phyloP scores from a whole-genome alignment of 2,329 filamentous ascomycete genomes.

The Leptodontidium sp. region DNA sequence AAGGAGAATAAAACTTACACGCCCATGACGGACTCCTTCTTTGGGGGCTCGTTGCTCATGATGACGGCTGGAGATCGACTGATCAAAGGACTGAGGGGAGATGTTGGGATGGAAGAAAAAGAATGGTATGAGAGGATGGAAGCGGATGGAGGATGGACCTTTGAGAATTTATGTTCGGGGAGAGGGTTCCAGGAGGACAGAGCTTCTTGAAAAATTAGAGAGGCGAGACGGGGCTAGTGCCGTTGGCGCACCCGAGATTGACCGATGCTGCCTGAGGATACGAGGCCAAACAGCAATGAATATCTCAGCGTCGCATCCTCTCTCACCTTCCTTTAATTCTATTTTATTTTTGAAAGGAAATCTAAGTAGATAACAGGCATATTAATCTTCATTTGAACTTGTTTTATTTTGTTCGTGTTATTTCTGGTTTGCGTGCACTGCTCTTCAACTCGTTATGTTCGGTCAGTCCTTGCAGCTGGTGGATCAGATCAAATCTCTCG shows the following conservation, averaged over 20 bases:
- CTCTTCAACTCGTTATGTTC: conserved; percentile 3
- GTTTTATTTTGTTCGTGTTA: neutral
- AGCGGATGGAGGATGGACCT: conserved; percentile 30
- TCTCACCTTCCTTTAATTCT: neutral
- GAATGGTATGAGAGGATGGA: conserved; percentile 35
- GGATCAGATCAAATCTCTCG: conserved; percentile 21
- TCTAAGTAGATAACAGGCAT: neutral
- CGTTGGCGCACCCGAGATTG: conserved; percentile 7
- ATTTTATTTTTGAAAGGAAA: neutral
- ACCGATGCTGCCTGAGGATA: conserved; percentile 14
- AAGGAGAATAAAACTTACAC: conserved; percentile 61
- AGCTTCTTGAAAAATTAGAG: conserved; percentile 32
- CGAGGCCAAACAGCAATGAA: neutral
- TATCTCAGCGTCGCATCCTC: neutral
- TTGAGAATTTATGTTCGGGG: conserved; percentile 39
- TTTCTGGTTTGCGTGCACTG: neutral
- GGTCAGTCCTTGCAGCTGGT: conserved; percentile 11
- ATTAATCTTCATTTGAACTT: neutral
- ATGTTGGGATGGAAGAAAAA: conserved; percentile 47
- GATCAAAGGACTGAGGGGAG: conserved; percentile 68
- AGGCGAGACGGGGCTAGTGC: conserved; percentile 18
- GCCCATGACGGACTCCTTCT: conserved; percentile 68
- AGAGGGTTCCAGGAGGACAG: conserved; percentile 23
- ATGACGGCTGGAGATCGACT: conserved; percentile 40
- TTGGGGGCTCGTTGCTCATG: conserved; percentile 59